These are phyloP conservation scores for Candida tetrigidarum DNA, from an alignment of 1,139 yeast species.

Conservation along the genomic window DNA sequence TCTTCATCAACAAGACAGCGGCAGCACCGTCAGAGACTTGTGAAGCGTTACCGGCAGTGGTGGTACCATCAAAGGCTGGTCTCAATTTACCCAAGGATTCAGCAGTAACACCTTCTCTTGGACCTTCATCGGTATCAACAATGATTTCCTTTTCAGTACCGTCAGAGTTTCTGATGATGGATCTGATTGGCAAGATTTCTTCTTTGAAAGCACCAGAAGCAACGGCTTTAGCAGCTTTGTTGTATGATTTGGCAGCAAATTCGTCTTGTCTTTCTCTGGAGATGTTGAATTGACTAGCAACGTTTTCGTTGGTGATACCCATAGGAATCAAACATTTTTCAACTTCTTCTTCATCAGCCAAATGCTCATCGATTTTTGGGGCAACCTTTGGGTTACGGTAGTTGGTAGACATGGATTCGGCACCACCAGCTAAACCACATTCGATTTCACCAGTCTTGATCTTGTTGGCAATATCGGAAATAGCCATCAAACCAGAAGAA, in stretches of 20 bases:
- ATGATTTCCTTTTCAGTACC: constrained; percentile 46
- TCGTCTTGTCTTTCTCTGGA: constrained; percentile 79
- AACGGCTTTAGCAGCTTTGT: constrained; percentile 79
- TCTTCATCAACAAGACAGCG: constrained; percentile 81
- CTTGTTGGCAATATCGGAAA: constrained; percentile 87
- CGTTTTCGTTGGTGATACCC: constrained; percentile 69
- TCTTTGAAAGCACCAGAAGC: constrained; percentile 74
- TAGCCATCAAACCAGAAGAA: constrained; percentile 91
- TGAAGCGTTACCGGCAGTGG: constrained; percentile 96
- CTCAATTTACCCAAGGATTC: constrained; percentile 70
- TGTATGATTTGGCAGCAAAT: constrained; percentile 85
- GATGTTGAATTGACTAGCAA: constrained; percentile 55
- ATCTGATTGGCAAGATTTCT: constrained; percentile 81
- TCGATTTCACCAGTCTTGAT: constrained; percentile 87
- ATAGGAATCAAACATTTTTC: constrained; percentile 56
- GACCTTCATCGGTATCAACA: constrained; percentile 87
- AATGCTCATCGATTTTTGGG: constrained; percentile 60
- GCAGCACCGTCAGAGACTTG: constrained; percentile 97
- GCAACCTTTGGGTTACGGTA: constrained; percentile 80
- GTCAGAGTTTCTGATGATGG: constrained; percentile 53
- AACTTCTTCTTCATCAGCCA: constrained; percentile 33
- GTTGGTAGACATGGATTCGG: constrained; percentile 87
- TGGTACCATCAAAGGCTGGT: constrained; percentile 92
- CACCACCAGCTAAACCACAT: constrained; percentile 91
- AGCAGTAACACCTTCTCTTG: constrained; percentile 85